Evolutionary conservation across 345 rosid species (phyloP).

Genomic region (Linum trigynum): DNA sequence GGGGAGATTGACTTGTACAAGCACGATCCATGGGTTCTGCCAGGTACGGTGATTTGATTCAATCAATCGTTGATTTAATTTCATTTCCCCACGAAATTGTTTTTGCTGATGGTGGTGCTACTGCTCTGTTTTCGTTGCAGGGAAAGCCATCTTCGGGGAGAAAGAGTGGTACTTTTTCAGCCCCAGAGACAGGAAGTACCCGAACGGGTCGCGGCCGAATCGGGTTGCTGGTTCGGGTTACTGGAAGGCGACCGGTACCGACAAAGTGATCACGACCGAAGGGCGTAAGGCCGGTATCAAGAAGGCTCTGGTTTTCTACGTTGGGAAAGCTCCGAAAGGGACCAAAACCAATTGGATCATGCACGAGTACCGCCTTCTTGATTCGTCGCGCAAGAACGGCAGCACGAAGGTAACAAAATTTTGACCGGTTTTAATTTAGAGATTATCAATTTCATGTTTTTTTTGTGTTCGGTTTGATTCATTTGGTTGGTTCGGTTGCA

Average conservation of each 20-base stretch:
- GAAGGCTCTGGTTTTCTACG: constrained; percentile 82
- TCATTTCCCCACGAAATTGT: not conserved
- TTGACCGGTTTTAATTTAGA: not conserved
- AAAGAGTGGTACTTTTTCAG: constrained; percentile 97
- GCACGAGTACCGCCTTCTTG: constrained; percentile 93
- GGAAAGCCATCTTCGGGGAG: constrained; percentile 80
- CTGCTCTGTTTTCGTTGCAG: constrained; percentile 21
- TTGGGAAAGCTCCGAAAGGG: constrained; percentile 94
- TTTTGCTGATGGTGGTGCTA: not conserved
- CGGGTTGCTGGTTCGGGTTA: constrained; percentile 92
- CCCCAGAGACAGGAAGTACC: constrained; percentile 87
- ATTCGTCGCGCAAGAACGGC: constrained; percentile 42
- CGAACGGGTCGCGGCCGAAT: constrained; percentile 90
- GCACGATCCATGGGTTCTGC: constrained; percentile 82
- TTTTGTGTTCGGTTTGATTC: not conserved
- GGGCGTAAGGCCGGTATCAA: constrained; percentile 84
- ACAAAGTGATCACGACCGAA: constrained; percentile 55
- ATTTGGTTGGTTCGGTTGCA: constrained; percentile 11
- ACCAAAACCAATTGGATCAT: constrained; percentile 97
- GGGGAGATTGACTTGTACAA: constrained; percentile 87
- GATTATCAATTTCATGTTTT: not conserved
- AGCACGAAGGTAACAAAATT: constrained; percentile 48
- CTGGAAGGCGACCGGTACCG: constrained; percentile 99
- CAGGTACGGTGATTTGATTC: constrained; percentile 32
- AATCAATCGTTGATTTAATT: not conserved